Conservation (phyloP, 345 rosid genomes). For the Populus nigra region DNA sequence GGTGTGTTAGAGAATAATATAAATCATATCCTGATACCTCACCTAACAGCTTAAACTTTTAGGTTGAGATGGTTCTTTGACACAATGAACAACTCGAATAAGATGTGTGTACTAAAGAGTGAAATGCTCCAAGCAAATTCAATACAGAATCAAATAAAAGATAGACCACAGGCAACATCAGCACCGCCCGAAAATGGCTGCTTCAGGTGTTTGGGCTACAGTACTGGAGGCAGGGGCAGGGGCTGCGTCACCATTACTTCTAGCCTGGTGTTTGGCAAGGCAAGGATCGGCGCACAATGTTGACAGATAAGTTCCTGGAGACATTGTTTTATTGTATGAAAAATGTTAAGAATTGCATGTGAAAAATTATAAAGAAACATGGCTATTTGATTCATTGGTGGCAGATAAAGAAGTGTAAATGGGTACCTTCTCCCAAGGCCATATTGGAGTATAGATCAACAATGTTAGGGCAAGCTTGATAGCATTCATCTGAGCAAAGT, state of each 20-base stretch:
- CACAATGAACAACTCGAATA: too few species aligned
- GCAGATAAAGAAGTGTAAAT: too few species aligned
- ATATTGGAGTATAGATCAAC: conserved; percentile 38
- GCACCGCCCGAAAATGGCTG: not conserved
- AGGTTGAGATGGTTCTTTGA: too few species aligned
- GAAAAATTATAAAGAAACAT: too few species aligned
- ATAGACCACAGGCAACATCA: not conserved
- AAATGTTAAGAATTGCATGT: too few species aligned
- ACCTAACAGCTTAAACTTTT: too few species aligned
- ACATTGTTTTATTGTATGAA: too few species aligned
- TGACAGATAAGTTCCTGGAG: conserved; percentile 12
- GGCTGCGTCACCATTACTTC: conserved; percentile 5
- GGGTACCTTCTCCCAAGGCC: conserved; percentile 38
- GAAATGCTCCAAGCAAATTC: too few species aligned
- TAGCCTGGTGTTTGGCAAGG: conserved; percentile 4
- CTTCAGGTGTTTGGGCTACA: not conserved
- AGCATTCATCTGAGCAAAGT: conserved; percentile 33
- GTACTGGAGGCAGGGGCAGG: not conserved
- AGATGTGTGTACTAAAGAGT: too few species aligned
- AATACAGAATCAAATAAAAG: not conserved
- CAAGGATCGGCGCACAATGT: conserved; percentile 11
- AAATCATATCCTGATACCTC: too few species aligned
- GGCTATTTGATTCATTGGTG: too few species aligned
- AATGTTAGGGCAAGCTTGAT: conserved; percentile 33
- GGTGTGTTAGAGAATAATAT: too few species aligned